Evolutionary conservation across 2,329 filamentous ascomycete genomes (phyloP), one percentile per base, ranked within the genome.

Genomic region (Curvularia eragrostidis): DNA sequence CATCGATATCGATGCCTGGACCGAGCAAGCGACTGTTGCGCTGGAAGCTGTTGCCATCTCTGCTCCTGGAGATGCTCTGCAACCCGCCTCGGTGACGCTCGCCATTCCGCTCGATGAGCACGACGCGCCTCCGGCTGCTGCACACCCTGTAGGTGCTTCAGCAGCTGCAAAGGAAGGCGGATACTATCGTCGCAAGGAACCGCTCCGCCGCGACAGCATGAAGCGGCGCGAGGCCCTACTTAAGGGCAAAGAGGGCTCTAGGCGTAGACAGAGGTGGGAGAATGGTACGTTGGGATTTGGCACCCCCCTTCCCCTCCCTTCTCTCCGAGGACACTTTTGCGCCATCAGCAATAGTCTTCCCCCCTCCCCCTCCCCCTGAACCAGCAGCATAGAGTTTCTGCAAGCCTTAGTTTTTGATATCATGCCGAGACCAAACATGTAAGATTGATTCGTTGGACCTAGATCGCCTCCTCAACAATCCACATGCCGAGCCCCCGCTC

Each of bases 241-340:
- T 30, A 96, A 93, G 80, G 94, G 94, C 55, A 96, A 96, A 67
- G 93, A 97, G 77, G 94, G 94, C 32, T 94, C 87, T 68, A 86
- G 94, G 34, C 88, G 94, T 70, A 84, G 94, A 48, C 89, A 94
- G 68, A 85, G 94, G 54, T 98, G 93, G 93, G 95, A 99, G 81
- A 99, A 98, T 77, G 91, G 92, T 96, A 74, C 52, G 51, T 64
- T 19, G 49, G 52, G 46, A 57, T 42, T 43, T 43, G 39, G 48
- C 54, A 42, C 48, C 49, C 41, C 48, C 48, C 49, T 28, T 42
- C 51, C 52, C 19, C 26, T 39, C 51, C 50, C 19, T 48, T 52
- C 54, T 46, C 58, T 61, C 43, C 52, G 44, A 46, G 13, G 58
- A 57, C 52, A 58, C 52, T 58, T 39, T 39, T 58, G 54, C 55